These are phyloP conservation scores for Tricholoma furcatifolium DNA, from an alignment of 768 basidiomycete species.

Conservation along the genomic window DNA sequence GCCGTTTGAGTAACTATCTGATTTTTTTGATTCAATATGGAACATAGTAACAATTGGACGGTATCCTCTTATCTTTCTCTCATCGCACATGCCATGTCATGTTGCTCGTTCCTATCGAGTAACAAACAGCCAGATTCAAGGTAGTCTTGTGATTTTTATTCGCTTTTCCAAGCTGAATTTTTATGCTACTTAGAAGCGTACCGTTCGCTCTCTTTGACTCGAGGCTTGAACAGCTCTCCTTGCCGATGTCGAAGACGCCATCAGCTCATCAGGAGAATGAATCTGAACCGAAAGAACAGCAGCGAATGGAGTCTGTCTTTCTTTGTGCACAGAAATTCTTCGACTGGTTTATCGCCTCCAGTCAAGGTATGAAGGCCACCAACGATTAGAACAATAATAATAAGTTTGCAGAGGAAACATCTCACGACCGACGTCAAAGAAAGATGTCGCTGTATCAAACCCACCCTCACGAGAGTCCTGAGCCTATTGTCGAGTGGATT, in stretches of 20 bases:
- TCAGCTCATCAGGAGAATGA: slow-evolving; percentile 8
- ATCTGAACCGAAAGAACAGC: neutral
- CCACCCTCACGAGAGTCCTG: neutral
- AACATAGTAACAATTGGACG: slow-evolving; percentile 15
- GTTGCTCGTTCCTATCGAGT: slow-evolving; percentile 15
- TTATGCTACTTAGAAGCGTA: slow-evolving; percentile 11
- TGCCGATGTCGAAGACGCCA: slow-evolving; percentile 43
- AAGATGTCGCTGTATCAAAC: slow-evolving; percentile 6
- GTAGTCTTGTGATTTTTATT: slow-evolving; percentile 1
- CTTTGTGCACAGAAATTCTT: slow-evolving; percentile 53
- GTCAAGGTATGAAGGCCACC: slow-evolving; percentile 32
- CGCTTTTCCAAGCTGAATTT: neutral
- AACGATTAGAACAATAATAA: neutral
- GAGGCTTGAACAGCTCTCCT: slow-evolving; percentile 44
- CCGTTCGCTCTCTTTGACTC: slow-evolving; percentile 62
- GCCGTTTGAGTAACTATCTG: neutral
- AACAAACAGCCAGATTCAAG: neutral
- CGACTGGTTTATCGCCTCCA: slow-evolving; percentile 46
- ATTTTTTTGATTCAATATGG: neutral
- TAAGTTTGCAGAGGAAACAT: neutral
- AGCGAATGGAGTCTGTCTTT: slow-evolving; percentile 33
- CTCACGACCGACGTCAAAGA: slow-evolving; percentile 1
- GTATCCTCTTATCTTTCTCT: slow-evolving; percentile 25
- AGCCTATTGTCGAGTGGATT: slow-evolving; percentile 5
- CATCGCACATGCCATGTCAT: slow-evolving; percentile 20